phyloP scores from a whole-genome alignment of 306 rosid genomes.

The Oemleria cerasiformis region DNA sequence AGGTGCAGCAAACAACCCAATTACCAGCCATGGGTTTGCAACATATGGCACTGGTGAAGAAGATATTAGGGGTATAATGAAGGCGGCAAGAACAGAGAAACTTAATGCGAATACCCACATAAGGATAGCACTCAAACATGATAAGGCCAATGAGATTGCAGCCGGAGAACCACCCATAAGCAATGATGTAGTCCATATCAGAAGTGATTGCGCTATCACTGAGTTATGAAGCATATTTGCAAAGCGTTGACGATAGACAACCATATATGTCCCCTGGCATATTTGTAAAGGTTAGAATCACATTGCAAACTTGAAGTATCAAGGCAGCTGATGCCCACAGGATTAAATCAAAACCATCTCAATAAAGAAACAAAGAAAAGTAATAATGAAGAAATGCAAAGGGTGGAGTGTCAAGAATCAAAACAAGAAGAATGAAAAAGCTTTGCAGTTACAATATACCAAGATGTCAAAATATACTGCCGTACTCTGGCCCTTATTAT shows the following conservation, averaged over 20 bases:
- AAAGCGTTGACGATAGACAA: slow-evolving; percentile 67
- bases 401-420: slow-evolving; percentile 4
- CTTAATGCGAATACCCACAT: slow-evolving; percentile 69
- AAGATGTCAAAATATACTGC: slow-evolving; percentile 81
- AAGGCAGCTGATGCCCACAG: slow-evolving; percentile 7
- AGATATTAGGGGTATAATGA: slow-evolving; percentile 59
- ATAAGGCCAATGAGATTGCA: slow-evolving; percentile 65
- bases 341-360: slow-evolving; percentile 1
- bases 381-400: background rate
- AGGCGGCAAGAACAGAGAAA: slow-evolving; percentile 58
- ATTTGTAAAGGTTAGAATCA: slow-evolving; percentile 23
- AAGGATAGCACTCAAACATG: slow-evolving; percentile 61
- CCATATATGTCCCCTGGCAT: slow-evolving; percentile 80
- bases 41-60: slow-evolving; percentile 79
- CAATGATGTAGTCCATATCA: slow-evolving; percentile 81
- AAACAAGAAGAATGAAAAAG: slow-evolving; percentile 20
- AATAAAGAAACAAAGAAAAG: slow-evolving; percentile 11
- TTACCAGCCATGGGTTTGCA: slow-evolving; percentile 81
- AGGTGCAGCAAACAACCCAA: slow-evolving; percentile 87
- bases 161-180: slow-evolving; percentile 90
- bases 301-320: slow-evolving; percentile 25
- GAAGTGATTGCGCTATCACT: slow-evolving; percentile 80
- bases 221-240: slow-evolving; percentile 77
- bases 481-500: slow-evolving; percentile 40
- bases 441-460: slow-evolving; percentile 43